Evolutionary conservation across 2,329 filamentous ascomycete species (phyloP).

Genomic region (Mollisiaceae sp.): DNA sequence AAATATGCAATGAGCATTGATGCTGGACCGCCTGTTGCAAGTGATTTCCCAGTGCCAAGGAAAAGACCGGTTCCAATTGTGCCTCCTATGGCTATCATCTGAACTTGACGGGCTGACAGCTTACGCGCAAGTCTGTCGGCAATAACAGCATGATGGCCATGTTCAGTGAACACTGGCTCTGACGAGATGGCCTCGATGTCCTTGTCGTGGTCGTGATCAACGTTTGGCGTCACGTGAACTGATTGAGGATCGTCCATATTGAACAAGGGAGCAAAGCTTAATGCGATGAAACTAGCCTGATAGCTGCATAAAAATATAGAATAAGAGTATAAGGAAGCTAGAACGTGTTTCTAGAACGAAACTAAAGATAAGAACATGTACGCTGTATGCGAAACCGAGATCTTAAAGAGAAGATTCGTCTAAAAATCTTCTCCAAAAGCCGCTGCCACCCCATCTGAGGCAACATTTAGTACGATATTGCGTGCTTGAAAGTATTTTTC

Average conservation of each 20-base stretch:
- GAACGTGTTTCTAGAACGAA: background rate
- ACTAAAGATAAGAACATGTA: background rate
- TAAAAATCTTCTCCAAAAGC: constrained; percentile 5
- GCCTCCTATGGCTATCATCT: constrained; percentile 69
- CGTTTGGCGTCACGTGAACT: background rate
- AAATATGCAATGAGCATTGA: constrained; percentile 62
- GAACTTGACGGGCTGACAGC: constrained; percentile 65
- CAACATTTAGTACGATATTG: constrained; percentile 9
- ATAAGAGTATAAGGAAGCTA: background rate
- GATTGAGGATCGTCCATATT: constrained; percentile 5
- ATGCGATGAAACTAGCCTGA: background rate
- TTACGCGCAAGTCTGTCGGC: constrained; percentile 53
- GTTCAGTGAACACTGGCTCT: background rate
- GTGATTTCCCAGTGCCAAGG: constrained; percentile 63
- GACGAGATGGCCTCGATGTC: constrained; percentile 17
- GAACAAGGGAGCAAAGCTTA: background rate
- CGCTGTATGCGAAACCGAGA: background rate
- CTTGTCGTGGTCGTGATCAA: constrained; percentile 13
- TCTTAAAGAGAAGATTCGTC: background rate
- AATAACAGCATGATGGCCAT: constrained; percentile 25
- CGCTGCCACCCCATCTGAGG: background rate
- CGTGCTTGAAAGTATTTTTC: constrained; percentile 14
- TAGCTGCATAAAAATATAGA: background rate
- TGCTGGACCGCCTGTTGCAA: constrained; percentile 64
- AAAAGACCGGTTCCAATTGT: constrained; percentile 67